Evolutionary conservation across 495 filamentous ascomycete species (phyloP), one percentile per base, ranked within the genome.

Genomic region (Xylaria cubensis): DNA sequence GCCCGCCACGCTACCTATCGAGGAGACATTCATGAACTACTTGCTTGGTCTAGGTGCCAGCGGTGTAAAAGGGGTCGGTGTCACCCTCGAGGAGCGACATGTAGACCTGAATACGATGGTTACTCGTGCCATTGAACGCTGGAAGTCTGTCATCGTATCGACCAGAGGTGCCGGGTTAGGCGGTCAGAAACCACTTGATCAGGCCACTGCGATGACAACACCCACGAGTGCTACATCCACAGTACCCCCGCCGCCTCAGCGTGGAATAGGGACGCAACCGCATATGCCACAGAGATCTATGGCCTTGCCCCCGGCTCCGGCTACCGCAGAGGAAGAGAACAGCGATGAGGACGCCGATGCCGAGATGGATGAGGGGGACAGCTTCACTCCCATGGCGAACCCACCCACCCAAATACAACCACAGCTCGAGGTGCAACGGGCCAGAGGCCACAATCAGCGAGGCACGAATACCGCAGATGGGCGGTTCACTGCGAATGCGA

Each of bases 1-100:
- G 0, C 90, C 92, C 0, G 82, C 88, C 39, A 91, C 86, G 0
- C 79, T 94, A 4, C 89, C 88, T 4, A 71, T 96, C 19, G 80
- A 82, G 44, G 73, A 82, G 68, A 81, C 83, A 4, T 56, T 85
- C 9, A 67, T 86, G 36, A 71, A 75, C 6, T 79, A 79, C 53
- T 44, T 84, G 48, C 72, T 77, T 17, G 80, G 85, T 59, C 24
- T 84, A 5, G 76, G 73, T 4, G 41, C 78, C 8, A 73, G 76
- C 17, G 73, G 74, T 32, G 67, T 68, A 3, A 29, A 65, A 5
- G 72, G 74, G 21, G 76, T 86, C 4, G 86, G 86, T 3, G 74
- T 84, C 41, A 79, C 80, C 32, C 44, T 84, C 4, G 75, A 80
- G 39, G 84, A 88, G 64, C 80, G 83, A 7, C 78, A 85, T 53